phyloP scores from a whole-genome alignment of 345 rosid species.

The Acer saccharum region DNA sequence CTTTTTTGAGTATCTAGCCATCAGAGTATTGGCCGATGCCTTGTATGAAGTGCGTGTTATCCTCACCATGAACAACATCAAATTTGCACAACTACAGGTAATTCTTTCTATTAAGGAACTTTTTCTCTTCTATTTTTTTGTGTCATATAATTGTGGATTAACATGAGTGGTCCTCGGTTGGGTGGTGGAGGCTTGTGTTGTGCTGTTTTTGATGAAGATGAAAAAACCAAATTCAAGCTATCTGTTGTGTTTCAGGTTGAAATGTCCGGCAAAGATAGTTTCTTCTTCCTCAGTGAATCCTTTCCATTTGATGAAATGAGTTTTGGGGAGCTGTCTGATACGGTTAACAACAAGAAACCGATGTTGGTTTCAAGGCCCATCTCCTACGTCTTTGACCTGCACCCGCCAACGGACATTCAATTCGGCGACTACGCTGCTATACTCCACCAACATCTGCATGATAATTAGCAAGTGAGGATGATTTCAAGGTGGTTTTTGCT shows the following conservation, averaged over 20 bases:
- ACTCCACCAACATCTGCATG: constrained; percentile 38
- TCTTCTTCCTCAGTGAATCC: constrained; percentile 77
- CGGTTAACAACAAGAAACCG: constrained; percentile 41
- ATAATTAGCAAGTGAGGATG: constrained; percentile 3
- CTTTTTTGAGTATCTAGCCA: constrained; percentile 75
- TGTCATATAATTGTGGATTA: neutral
- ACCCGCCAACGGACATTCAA: constrained; percentile 60
- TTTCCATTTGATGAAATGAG: constrained; percentile 64
- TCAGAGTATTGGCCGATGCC: constrained; percentile 59
- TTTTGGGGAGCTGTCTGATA: constrained; percentile 60
- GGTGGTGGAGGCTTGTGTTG: neutral
- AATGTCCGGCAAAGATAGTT: constrained; percentile 71
- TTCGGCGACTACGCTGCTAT: constrained; percentile 47
- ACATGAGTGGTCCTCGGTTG: no score
- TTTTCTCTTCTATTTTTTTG: neutral
- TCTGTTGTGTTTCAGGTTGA: constrained; percentile 56
- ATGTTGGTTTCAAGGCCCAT: constrained; percentile 59
- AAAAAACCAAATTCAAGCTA: neutral
- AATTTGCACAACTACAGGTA: constrained; percentile 78
- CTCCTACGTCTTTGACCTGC: constrained; percentile 69
- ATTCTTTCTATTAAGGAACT: neutral
- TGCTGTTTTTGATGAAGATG: neutral
- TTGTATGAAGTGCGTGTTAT: constrained; percentile 55
- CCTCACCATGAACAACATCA: constrained; percentile 76
- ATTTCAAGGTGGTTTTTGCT: neutral